Evolutionary conservation across 345 rosid species (phyloP).

Genomic region (Eutrema yunnanense): DNA sequence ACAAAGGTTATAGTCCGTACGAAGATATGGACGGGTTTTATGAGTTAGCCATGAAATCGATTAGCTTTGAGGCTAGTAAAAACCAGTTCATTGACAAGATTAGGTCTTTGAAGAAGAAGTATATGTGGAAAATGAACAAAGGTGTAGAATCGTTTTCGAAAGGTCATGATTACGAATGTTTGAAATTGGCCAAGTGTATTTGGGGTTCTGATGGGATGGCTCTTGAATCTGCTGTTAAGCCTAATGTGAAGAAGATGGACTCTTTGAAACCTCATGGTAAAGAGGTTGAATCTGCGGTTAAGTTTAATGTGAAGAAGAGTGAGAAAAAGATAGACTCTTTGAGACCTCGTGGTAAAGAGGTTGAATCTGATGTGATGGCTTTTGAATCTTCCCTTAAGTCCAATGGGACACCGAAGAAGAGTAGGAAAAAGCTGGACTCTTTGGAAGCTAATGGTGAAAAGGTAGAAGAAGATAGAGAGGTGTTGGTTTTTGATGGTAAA

Average conservation of each 20-base stretch:
- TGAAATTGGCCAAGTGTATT: conserved; percentile 21
- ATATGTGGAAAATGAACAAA: conserved; percentile 1
- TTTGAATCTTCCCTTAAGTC: neutral
- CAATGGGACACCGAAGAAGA: neutral
- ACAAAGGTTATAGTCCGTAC: conserved; percentile 15
- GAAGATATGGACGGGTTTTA: conserved; percentile 28
- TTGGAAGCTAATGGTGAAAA: neutral
- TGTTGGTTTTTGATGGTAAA: neutral
- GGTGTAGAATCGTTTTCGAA: conserved; percentile 15
- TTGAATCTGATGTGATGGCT: too few relatives aligned
- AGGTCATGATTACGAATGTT: conserved; percentile 24
- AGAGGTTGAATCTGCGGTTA: neutral
- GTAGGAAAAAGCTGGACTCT: neutral
- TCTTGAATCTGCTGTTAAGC: neutral
- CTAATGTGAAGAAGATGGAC: neutral
- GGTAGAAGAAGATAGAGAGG: neutral
- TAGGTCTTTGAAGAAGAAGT: conserved; percentile 34
- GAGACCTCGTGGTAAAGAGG: neutral
- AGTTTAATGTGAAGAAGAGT: neutral
- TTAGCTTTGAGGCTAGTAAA: conserved; percentile 23
- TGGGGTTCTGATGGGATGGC: conserved; percentile 28
- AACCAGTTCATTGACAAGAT: conserved; percentile 34
- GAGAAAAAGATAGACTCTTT: neutral
- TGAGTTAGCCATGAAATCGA: conserved; percentile 14
- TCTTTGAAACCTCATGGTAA: neutral